Base-by-base conservation (phyloP, 139 green algal genomes). In the Chlorella sp. region DNA sequence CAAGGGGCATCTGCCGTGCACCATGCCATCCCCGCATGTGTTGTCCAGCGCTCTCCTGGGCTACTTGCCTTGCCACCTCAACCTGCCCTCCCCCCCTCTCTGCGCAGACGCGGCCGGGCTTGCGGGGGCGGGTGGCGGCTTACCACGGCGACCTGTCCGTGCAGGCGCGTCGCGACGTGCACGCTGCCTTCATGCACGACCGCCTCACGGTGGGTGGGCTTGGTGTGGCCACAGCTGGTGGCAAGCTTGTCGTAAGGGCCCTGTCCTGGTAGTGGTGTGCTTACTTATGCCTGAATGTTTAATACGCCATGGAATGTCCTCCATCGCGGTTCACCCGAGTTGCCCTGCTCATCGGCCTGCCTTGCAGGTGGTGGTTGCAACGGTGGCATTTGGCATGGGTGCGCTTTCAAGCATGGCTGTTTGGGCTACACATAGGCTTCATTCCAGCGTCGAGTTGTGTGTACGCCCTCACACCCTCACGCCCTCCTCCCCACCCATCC, bases 101-200 rank as follows among this genome's bases (percentile, higher is more conserved):
- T 48, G 8, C 54, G 81, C 69, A 85, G 81, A 11, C 46, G 54
- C 38, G 75, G 28, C 34, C n/a, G 3, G 73, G 58, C 2, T 69
- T 89, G 60, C 43, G 62, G 26, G 74, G 73, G 22, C 58, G 67
- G 3, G 83, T 86, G 43, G 86, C 65, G 0, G 62, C 81, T 14
- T 94, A 95, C 87, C 87, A 94, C 68, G 88, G 79, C 51, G 91
- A 91, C 74, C 54, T 92, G 44, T 40, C 67, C 0, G 40, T 78
- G 14, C 30, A 43, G 17, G 76, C 89, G 51, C 91, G 92, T 16
- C 40, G 56, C 0, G 68, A 73, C 8, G 88, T 90, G 38, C 92
- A 95, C 76, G 38, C 77, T 0, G 80, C 83, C 13, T 95, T 94
- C 85, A 84, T 93, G 85, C 58, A 82, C 14, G 91, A 93, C 58